Percentiles rank a stretch among this genome's conserved stretches.
Evolutionary conservation across 352 stramenopile genomes (phyloP).

Genomic region (Pythium utonaiense): DNA sequence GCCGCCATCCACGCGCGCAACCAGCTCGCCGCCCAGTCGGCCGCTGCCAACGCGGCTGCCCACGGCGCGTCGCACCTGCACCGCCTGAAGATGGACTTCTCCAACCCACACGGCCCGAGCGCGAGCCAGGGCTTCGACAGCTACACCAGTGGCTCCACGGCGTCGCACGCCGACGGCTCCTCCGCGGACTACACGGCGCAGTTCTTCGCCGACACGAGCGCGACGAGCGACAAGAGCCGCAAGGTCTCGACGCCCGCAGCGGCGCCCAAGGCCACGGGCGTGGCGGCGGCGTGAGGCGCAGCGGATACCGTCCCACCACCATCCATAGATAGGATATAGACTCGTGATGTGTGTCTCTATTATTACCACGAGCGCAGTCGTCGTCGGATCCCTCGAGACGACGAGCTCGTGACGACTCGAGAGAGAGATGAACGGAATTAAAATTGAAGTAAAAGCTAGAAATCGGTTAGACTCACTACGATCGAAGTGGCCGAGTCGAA

Average conservation of each 20-base stretch:
- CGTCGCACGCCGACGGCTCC: conserved; percentile 20
- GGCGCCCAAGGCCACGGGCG: conserved; percentile 11
- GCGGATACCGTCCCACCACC: neutral
- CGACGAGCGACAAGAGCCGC: conserved; percentile 37
- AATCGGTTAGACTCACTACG: conserved; percentile 18
- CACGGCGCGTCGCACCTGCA: conserved; percentile 29
- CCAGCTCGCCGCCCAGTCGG: conserved; percentile 14
- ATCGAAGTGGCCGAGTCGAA: conserved; percentile 11
- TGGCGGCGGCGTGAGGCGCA: conserved; percentile 13
- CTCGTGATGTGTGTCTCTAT: conserved; percentile 14
- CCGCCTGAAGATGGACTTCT: conserved; percentile 61
- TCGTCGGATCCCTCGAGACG: neutral
- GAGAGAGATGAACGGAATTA: conserved; percentile 6
- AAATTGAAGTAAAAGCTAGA: conserved; percentile 14
- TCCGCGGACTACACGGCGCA: conserved; percentile 59
- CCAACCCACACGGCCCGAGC: conserved; percentile 13
- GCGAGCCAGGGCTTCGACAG: conserved; percentile 36
- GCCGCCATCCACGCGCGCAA: conserved; percentile 21
- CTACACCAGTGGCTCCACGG: conserved; percentile 21
- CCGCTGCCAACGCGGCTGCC: neutral
- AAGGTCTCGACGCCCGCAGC: conserved; percentile 22
- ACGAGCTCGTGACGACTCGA: conserved; percentile 8
- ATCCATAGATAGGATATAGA: conserved; percentile 23
- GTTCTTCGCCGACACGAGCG: conserved; percentile 52
- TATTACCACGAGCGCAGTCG: conserved; percentile 12